Evolutionary conservation across 2,329 filamentous ascomycete species (phyloP).

Genomic region (Colletotrichum viniferum): DNA sequence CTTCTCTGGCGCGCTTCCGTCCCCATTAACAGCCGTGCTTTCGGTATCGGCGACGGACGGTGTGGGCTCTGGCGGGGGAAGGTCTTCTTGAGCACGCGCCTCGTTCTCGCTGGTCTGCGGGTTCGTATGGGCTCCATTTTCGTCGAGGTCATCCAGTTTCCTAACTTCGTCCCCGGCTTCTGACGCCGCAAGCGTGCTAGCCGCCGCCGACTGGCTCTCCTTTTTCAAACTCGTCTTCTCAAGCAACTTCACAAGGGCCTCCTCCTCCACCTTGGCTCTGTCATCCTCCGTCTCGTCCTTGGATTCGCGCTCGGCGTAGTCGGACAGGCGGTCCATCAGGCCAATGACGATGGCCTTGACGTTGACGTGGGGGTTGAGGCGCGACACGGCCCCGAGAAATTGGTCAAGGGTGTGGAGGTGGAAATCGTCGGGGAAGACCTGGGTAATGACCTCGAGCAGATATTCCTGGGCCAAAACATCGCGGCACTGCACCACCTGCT

Average conservation of each 20-base stretch:
- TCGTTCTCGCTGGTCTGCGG: constrained; percentile 23
- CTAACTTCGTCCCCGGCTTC: neutral
- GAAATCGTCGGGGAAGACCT: constrained; percentile 98
- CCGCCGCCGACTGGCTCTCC: constrained; percentile 19
- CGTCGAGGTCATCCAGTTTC: constrained; percentile 23
- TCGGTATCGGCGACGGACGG: constrained; percentile 52
- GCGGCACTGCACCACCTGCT: constrained; percentile 97
- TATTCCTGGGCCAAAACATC: constrained; percentile 98
- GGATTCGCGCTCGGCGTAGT: constrained; percentile 90
- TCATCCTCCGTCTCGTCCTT: constrained; percentile 73
- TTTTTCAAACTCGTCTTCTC: constrained; percentile 77
- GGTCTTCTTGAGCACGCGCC: constrained; percentile 5
- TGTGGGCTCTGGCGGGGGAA: constrained; percentile 29
- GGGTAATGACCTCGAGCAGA: constrained; percentile 95
- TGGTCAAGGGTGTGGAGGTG: constrained; percentile 96
- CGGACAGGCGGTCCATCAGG: constrained; percentile 93
- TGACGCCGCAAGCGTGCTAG: constrained; percentile 21
- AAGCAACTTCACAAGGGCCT: constrained; percentile 78
- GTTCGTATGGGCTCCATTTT: neutral
- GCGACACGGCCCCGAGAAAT: constrained; percentile 89
- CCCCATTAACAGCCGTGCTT: constrained; percentile 50
- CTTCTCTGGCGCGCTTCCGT: constrained; percentile 37
- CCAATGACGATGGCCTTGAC: constrained; percentile 98
- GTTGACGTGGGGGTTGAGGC: constrained; percentile 95
- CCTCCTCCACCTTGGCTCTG: constrained; percentile 79